Percentiles rank a stretch among this genome's conserved stretches.
phyloP scores from a whole-genome alignment of 441 rosid genomes.

The Flueggea neowawraea region DNA sequence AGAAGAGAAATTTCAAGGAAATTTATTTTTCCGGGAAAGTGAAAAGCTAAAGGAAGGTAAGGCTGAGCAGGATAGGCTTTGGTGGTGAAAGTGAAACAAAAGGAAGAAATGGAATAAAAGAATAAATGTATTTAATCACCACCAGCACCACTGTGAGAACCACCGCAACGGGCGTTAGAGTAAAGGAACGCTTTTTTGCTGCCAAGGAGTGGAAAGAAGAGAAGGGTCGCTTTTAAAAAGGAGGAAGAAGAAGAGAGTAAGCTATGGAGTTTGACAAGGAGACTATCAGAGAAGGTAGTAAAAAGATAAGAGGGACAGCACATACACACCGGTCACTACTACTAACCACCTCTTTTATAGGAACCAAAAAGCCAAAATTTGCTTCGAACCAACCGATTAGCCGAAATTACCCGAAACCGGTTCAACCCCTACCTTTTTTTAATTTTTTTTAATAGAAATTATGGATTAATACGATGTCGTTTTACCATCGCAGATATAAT shows the following conservation, averaged over 20 bases:
- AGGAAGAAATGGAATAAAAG: not conserved
- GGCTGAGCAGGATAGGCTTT: too few relatives aligned
- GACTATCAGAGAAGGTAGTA: not conserved
- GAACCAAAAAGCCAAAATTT: not conserved
- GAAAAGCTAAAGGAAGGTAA: not conserved
- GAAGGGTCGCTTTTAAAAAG: not conserved
- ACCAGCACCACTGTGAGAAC: too few relatives aligned
- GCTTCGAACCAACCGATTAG: too few relatives aligned
- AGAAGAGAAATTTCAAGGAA: slow-evolving; percentile 53
- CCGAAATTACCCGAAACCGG: not conserved
- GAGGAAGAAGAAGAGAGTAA: not conserved
- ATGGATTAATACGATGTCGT: not conserved
- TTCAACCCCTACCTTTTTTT: not conserved
- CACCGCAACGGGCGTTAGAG: too few relatives aligned
- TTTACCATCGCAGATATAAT: slow-evolving; percentile 13
- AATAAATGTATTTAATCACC: slow-evolving; percentile 1
- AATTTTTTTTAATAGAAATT: not conserved
- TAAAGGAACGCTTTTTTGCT: too few relatives aligned
- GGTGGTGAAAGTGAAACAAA: not conserved
- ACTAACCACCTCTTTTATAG: not conserved
- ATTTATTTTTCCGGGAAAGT: slow-evolving; percentile 14
- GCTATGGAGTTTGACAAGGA: not conserved
- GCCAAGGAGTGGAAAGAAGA: not conserved
- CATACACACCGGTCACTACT: not conserved
- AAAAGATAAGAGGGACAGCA: not conserved